These are phyloP conservation scores for Otatea glauca DNA, from an alignment of 176 grass and related monocot species.

Conservation along the genomic window DNA sequence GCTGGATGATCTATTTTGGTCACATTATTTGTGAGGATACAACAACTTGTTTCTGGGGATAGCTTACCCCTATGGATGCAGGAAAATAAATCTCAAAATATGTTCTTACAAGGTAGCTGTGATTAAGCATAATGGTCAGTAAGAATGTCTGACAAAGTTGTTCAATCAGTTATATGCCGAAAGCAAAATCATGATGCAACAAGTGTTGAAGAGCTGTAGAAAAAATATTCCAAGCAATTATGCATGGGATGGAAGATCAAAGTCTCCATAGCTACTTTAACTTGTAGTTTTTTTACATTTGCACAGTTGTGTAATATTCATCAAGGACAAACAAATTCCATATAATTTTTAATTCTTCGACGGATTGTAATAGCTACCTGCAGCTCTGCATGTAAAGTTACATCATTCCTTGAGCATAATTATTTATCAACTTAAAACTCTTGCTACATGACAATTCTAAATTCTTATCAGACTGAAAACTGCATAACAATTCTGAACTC, in stretches of 20 bases:
- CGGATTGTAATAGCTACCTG: neutral
- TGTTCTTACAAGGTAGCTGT: neutral
- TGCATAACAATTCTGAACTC: neutral
- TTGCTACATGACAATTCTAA: neutral
- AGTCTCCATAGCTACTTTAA: neutral
- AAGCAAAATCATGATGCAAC: neutral
- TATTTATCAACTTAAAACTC: neutral
- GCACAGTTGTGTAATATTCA: neutral
- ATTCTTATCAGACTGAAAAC: neutral
- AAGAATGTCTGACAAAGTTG: neutral
- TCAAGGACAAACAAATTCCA: neutral
- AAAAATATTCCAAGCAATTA: neutral
- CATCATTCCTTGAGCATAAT: neutral
- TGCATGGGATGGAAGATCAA: neutral
- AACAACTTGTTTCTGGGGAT: neutral
- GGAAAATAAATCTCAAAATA: neutral
- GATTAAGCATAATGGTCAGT: neutral
- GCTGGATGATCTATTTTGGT: constrained; percentile 6
- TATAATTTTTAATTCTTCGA: neutral
- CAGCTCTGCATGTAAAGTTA: neutral
- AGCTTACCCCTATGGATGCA: neutral
- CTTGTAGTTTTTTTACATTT: neutral
- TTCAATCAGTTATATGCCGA: neutral
- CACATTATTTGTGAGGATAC: neutral
- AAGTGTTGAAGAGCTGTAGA: neutral